Percentiles rank a stretch among this genome's conserved stretches.
Conservation (phyloP, 805 yeast species). For the Sugiyamaella chiloensis region DNA sequence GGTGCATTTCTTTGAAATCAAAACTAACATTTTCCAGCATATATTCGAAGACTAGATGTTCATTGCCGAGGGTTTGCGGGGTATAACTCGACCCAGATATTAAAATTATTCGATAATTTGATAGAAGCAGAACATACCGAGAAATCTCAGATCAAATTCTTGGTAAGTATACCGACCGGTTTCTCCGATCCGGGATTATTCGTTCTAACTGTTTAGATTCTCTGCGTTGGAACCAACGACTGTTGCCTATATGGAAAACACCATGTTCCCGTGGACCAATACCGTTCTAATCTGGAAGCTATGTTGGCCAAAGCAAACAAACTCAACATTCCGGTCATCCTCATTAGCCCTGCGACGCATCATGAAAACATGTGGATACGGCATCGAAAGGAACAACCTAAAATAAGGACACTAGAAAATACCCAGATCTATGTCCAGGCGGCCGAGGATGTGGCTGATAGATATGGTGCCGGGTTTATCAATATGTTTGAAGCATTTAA, state of each 20-base stretch:
- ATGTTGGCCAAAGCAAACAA: conserved; percentile 1
- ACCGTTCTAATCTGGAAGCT: not conserved
- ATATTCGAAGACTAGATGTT: conserved; percentile 2
- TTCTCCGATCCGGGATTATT: not conserved
- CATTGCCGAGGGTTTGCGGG: conserved; percentile 1
- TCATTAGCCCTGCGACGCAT: conserved; percentile 3
- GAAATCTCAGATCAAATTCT: not conserved
- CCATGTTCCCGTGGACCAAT: not conserved
- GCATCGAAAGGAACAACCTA: not conserved
- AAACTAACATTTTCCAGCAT: not conserved
- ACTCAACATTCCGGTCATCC: not conserved
- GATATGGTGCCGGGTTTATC: conserved; percentile 1
- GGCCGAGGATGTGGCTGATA: not conserved
- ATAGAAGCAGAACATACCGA: not conserved
- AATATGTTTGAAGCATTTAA: not conserved
- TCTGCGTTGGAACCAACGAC: conserved; percentile 1
- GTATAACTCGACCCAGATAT: conserved; percentile 2
- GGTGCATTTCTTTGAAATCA: not conserved
- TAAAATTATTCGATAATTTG: not conserved
- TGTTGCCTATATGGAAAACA: not conserved
- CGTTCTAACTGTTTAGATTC: not conserved
- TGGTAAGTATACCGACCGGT: not conserved
- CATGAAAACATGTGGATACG: conserved; percentile 1
- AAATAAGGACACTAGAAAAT: not conserved
- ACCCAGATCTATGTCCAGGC: not conserved